These are phyloP conservation scores for Xanthoconium purpureum DNA, from an alignment of 768 basidiomycete genomes.

Conservation along the genomic window DNA sequence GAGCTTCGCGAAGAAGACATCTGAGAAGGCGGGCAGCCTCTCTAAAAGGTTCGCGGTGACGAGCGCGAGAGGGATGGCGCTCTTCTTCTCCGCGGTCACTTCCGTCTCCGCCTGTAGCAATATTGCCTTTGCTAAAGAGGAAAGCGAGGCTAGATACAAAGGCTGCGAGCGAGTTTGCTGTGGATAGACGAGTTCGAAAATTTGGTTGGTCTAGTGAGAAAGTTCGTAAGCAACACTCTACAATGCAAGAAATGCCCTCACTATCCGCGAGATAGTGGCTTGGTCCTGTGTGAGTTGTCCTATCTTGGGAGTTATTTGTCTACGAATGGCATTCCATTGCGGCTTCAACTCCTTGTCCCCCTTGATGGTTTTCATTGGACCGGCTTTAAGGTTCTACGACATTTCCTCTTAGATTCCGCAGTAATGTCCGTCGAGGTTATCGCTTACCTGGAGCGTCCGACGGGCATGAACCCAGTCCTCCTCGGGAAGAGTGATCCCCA, in stretches of 20 bases:
- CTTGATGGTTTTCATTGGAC: constrained; percentile 65
- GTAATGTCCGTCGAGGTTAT: constrained; percentile 12
- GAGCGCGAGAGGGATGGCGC: constrained; percentile 78
- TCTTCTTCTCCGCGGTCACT: constrained; percentile 82
- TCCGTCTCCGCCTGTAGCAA: constrained; percentile 92
- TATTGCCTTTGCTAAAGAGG: constrained; percentile 85
- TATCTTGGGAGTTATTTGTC: constrained; percentile 82
- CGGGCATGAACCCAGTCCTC: constrained; percentile 68
- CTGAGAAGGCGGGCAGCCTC: constrained; percentile 56
- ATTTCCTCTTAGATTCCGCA: constrained; percentile 21
- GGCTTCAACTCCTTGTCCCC: constrained; percentile 49
- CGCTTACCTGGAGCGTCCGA: constrained; percentile 48
- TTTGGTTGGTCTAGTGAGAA: constrained; percentile 37
- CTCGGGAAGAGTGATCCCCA: constrained; percentile 53
- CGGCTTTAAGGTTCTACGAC: constrained; percentile 57
- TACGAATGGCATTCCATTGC: constrained; percentile 63
- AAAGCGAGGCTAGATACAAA: constrained; percentile 76
- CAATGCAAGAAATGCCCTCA: constrained; percentile 35
- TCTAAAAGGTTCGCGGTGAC: constrained; percentile 64
- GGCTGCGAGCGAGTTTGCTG: constrained; percentile 25
- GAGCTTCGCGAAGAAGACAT: constrained; percentile 80
- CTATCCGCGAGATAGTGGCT: constrained; percentile 59
- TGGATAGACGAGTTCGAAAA: constrained; percentile 41
- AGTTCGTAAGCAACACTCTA: constrained; percentile 10
- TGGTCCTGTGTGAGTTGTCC: constrained; percentile 80